Evolutionary conservation across 768 basidiomycete species (phyloP).

Genomic region (Hypholoma fasciculare): DNA sequence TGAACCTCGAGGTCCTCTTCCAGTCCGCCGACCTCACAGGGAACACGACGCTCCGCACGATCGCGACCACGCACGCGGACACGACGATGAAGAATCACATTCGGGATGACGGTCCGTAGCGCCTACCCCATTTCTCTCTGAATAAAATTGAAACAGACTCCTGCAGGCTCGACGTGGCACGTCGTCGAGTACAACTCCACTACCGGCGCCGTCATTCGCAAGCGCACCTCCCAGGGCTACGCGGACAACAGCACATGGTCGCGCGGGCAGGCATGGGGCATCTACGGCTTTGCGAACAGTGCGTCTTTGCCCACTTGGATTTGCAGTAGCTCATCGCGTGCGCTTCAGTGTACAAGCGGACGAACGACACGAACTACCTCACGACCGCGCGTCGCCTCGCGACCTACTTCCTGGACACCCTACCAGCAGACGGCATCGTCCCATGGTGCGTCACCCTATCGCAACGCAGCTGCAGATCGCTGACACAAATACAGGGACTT

Average conservation of each 20-base stretch:
- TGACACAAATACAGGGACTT: too few relatives aligned
- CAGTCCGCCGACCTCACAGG: conserved; percentile 57
- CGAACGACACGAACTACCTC: conserved; percentile 50
- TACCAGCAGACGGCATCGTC: conserved; percentile 63
- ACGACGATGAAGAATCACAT: conserved; percentile 70
- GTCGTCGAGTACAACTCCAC: conserved; percentile 68
- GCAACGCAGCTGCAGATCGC: too few relatives aligned
- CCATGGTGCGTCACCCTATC: conserved; percentile 55
- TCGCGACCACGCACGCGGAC: conserved; percentile 64
- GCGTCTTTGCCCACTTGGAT: conserved; percentile 20
- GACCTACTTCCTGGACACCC: conserved; percentile 55
- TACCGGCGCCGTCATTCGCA: conserved; percentile 58
- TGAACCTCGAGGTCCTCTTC: conserved; percentile 74
- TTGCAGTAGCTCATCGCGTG: background rate
- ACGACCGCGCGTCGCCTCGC: conserved; percentile 61
- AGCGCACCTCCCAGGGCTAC: conserved; percentile 62
- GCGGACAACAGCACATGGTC: conserved; percentile 71
- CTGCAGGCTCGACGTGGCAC: conserved; percentile 53
- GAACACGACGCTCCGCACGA: conserved; percentile 56
- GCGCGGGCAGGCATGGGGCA: conserved; percentile 72
- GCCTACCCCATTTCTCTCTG: background rate
- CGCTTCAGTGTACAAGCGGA: conserved; percentile 57
- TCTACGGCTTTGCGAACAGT: conserved; percentile 74
- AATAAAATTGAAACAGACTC: background rate
- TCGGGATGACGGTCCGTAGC: conserved; percentile 53